Evolutionary conservation across 768 basidiomycete genomes (phyloP), one percentile per base, ranked within the genome.

Genomic region (Rhodotorula taiwanensis): DNA sequence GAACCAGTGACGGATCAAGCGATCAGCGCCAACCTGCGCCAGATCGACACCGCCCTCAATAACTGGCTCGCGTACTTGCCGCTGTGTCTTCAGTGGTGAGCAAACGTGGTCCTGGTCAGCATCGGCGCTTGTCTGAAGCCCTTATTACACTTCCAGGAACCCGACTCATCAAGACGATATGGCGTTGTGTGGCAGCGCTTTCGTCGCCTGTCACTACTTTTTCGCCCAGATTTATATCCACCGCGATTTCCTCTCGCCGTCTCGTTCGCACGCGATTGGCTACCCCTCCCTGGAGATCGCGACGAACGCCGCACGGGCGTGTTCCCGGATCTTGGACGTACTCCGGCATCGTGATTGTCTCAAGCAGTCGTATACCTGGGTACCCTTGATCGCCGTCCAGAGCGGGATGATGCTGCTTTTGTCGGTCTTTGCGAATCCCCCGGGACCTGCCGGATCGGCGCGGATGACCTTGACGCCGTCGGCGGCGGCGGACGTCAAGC

Each of bases 231-330:
- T 31, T 27, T 14, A n/a, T 10, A 31, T 88, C 43, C 87, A 89
- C 74, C 83, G 87, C 4, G 84, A 87, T 0, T 89, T 88, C 76
- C 84, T 90, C 59, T 63, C 63, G 27, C 71, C 71, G 10, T n/a
- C 48, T 11, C 59, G 64, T 1, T 49, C 55, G 0, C 34, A 44
- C 27, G 36, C 56, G 4, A 60, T 69, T 45, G 41, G 57, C 20
- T 83, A 84, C 72, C 86, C 85, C 15, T 87, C 85, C 0, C 78
- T 87, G 27, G 84, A 86, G 0, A 88, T 86, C 57, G 88, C 85
- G 74, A 83, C 85, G n/a, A 90, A 89, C 64, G 81, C 89, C 1
- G 86, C 89, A 3, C 79, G 87, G 13, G 87, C 86, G 2, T 85
- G 82, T 62, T 82, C 81, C 43, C 86, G 86, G 72, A 80, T 91